Percentiles rank a stretch among this genome's conserved stretches.
phyloP scores from a whole-genome alignment of 805 yeast species.

The Candida stauntonica region DNA sequence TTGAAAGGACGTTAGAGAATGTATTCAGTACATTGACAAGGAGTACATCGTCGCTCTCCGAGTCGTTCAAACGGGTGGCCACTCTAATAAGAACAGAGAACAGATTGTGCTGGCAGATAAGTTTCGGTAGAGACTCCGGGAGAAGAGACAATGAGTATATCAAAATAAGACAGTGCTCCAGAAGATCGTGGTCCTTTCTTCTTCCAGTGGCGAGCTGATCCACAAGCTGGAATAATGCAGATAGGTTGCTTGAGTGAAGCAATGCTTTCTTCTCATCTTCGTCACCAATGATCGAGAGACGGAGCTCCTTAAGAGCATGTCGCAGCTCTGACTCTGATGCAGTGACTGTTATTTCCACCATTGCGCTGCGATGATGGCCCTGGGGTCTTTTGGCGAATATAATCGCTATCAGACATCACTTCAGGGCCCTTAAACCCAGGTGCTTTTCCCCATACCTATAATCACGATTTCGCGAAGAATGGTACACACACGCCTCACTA shows the following conservation, averaged over 20 bases:
- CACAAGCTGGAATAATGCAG: conserved; percentile 4
- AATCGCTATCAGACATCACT: too few species aligned
- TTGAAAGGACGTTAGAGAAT: conserved; percentile 6
- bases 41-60: conserved; percentile 6
- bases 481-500: too few species aligned
- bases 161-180: conserved; percentile 21
- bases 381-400: too few species aligned
- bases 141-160: conserved; percentile 22
- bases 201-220: conserved; percentile 4
- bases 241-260: conserved; percentile 9
- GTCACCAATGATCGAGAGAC: conserved; percentile 24
- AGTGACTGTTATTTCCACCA: background rate
- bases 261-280: conserved; percentile 19
- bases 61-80: conserved; percentile 8
- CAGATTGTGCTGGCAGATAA: conserved; percentile 10
- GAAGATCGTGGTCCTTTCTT: background rate
- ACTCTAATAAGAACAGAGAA: conserved; percentile 12
- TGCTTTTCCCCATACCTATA: too few species aligned
- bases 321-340: conserved; percentile 4
- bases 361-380: background rate
- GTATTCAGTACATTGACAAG: conserved; percentile 10
- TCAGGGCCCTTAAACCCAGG: too few species aligned
- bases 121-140: conserved; percentile 8
- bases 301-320: conserved; percentile 10
- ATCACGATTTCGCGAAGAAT: too few species aligned